Percentiles rank a stretch among this genome's conserved stretches.
Conservation (phyloP, 208 protist genomes). For the Acanthamoeba sp. region DNA sequence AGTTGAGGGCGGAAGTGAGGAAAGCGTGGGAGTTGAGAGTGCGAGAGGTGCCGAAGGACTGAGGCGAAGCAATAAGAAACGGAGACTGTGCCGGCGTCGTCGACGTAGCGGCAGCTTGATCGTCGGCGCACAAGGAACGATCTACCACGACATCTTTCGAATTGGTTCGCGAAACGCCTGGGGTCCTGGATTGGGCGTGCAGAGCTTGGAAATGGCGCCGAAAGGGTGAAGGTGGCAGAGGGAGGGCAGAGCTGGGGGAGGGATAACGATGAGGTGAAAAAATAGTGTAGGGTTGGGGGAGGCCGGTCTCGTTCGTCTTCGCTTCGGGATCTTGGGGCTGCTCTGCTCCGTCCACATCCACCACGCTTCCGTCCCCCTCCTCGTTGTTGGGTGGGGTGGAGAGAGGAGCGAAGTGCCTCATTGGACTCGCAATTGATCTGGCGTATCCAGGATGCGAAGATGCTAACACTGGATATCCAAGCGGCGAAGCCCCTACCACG, state of each 20-base stretch:
- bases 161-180: too few relatives aligned
- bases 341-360: background rate
- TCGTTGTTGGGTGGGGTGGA: conserved; percentile 9
- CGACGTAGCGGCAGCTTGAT: background rate
- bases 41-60: background rate
- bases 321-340: background rate
- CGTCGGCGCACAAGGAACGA: too few relatives aligned
- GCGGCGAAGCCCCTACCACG: too few relatives aligned
- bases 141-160: too few relatives aligned
- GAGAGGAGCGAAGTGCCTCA: background rate
- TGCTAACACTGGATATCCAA: too few relatives aligned
- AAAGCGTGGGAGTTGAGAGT: background rate
- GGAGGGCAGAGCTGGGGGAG: too few relatives aligned
- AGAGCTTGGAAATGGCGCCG: conserved; percentile 18
- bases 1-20: background rate
- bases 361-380: background rate
- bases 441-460: too few relatives aligned
- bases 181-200: too few relatives aligned
- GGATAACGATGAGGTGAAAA: background rate
- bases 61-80: too few relatives aligned
- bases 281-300: background rate
- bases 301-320: too few relatives aligned
- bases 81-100: too few relatives aligned
- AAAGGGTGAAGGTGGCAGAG: conserved; percentile 11
- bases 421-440: too few relatives aligned